phyloP scores from a whole-genome alignment of 2,329 filamentous ascomycete species.

The Cladosporium halotolerans region DNA sequence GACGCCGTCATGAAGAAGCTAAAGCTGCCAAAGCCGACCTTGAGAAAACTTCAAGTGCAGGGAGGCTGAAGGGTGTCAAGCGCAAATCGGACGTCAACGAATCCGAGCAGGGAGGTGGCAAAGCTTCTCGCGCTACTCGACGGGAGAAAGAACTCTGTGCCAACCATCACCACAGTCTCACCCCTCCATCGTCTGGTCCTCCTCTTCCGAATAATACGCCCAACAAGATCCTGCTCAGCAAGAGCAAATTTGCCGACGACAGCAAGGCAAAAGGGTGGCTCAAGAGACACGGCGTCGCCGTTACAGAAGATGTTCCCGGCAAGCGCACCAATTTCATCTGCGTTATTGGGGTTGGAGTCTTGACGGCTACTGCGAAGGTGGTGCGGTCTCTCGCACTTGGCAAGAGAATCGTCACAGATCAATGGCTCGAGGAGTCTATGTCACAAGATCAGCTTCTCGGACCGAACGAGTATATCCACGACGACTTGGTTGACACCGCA shows the following conservation, averaged over 20 bases:
- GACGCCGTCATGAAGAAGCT: not conserved
- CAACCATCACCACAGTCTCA: not conserved
- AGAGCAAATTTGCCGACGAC: constrained; percentile 13
- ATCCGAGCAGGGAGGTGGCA: not conserved
- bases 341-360: constrained; percentile 34
- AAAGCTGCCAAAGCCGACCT: not conserved
- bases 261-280: constrained; percentile 29
- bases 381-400: constrained; percentile 39
- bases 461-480: constrained; percentile 29
- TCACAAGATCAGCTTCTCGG: constrained; percentile 32
- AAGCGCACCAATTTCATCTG: constrained; percentile 26
- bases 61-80: not conserved
- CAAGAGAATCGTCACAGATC: constrained; percentile 41
- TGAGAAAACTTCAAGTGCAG: not conserved
- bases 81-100: not conserved
- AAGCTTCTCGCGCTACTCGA: not conserved
- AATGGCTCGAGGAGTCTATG: constrained; percentile 39
- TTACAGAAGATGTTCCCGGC: constrained; percentile 28
- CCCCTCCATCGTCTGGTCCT: constrained; percentile 1
- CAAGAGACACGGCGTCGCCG: constrained; percentile 30
- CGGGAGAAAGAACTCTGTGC: not conserved
- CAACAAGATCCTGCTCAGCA: constrained; percentile 21
- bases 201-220: constrained; percentile 6
- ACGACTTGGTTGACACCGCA: constrained; percentile 21
- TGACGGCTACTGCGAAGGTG: constrained; percentile 42